These are phyloP conservation scores for Ascosphaera apis DNA, from an alignment of 2,329 filamentous ascomycete species.

Conservation along the genomic window DNA sequence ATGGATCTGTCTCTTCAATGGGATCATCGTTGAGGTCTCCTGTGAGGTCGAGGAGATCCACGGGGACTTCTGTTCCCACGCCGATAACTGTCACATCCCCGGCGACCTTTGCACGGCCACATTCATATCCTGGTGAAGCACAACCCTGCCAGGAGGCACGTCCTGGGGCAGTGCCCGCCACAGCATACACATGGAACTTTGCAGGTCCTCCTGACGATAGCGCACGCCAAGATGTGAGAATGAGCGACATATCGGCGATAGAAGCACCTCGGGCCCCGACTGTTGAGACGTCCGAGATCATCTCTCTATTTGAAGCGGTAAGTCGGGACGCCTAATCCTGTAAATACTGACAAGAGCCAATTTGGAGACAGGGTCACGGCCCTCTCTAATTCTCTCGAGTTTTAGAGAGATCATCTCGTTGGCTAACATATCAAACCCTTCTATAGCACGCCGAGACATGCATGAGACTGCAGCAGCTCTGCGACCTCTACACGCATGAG, in stretches of 20 bases:
- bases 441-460: constrained; percentile 22
- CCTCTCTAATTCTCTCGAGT: no score
- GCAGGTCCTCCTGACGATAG: neutral
- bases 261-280: neutral
- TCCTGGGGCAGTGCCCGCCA: neutral
- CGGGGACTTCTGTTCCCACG: neutral
- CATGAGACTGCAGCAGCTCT: constrained; percentile 20
- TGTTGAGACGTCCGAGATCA: neutral
- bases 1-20: constrained; percentile 1
- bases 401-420: no score
- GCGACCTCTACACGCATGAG: constrained; percentile 22
- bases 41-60: neutral
- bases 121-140: neutral
- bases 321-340: neutral
- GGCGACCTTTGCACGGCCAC: neutral
- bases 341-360: no score
- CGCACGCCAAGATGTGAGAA: neutral
- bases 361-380: no score
- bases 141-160: neutral
- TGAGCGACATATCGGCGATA: neutral
- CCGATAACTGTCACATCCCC: neutral
- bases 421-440: constrained; percentile 4
- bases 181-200: neutral
- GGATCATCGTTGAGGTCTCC: neutral
- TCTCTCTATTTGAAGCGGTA: neutral